Conservation (phyloP, 768 basidiomycete species). For the Suillus sp. region DNA sequence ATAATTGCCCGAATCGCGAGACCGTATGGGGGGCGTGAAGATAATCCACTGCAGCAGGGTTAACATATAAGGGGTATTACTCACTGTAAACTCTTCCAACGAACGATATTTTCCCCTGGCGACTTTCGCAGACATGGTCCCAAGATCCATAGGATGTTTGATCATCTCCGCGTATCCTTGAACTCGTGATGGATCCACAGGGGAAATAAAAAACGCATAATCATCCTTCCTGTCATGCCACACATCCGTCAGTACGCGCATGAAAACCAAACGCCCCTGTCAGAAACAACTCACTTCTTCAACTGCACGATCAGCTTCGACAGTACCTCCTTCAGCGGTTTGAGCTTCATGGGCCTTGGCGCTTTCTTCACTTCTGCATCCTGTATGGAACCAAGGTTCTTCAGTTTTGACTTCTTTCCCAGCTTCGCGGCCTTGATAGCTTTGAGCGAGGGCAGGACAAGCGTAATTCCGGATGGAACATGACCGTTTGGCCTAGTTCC, state of each 20-base stretch:
- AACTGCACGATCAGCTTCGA: constrained; percentile 66
- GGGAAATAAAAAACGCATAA: constrained; percentile 79
- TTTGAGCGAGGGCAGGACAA: constrained; percentile 69
- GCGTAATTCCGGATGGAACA: constrained; percentile 54
- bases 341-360: constrained; percentile 68
- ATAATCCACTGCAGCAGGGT: background rate
- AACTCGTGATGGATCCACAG: constrained; percentile 62
- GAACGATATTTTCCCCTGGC: constrained; percentile 75
- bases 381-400: constrained; percentile 25
- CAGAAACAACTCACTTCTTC: constrained; percentile 57
- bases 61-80: constrained; percentile 26
- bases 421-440: constrained; percentile 58
- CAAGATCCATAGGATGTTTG: constrained; percentile 89
- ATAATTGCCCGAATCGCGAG: background rate
- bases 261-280: background rate
- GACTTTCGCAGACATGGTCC: constrained; percentile 82
- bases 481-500: constrained; percentile 19
- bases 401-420: constrained; percentile 48
- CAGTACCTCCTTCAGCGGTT: constrained; percentile 77
- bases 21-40: background rate
- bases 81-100: constrained; percentile 76
- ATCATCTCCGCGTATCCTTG: constrained; percentile 69
- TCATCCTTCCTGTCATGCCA: constrained; percentile 67
- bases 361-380: constrained; percentile 37
- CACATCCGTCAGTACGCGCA: constrained; percentile 14